Base-by-base conservation (phyloP, 768 basidiomycete species). In the Trametes meyenii region DNA sequence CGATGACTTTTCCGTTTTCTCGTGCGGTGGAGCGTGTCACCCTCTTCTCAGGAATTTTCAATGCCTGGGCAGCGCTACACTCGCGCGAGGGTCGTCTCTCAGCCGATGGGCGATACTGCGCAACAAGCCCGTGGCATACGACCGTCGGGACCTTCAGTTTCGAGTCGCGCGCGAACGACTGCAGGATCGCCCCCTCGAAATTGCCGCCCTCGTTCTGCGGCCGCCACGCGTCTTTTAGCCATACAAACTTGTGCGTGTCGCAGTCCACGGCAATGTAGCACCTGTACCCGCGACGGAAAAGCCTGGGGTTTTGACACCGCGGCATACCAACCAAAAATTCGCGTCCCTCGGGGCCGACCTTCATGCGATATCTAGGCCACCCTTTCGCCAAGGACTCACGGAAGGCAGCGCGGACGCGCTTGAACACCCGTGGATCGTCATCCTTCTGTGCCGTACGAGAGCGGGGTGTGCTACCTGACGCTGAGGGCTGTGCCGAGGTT, bases 181-280 rank as follows among this genome's bases (percentile, higher is more conserved):
- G 14, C 13, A 53, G 51, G 21, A 53, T 16, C 11, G 7, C 39
- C 3, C 51, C 51, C n/a, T 53, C 51, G 2, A 39, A 39, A 2
- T 17, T 36, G 23, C 38, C 42, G 39, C 51, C 13, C 38, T 53
- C 51, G n/a, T 17, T n/a, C 13, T 8, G 12, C 23, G 51, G 40
- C 39, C 51, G 38, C 51, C 51, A 53, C 5, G 39, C 23, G 40
- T 42, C 51, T 16, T 53, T 53, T 23, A 53, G 51, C 51, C 51
- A 53, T 21, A 53, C 51, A 8, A 53, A 24, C 24, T 24, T 19
- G 13, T 17, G 36, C 39, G 51, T 53, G 12, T 11, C 13, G 51
- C 51, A 26, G 40, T 53, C 51, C 13, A 53, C 51, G 17, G 39
- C 51, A 14, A 53, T 26, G 51, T 53, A 53, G 19, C 21, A 36